phyloP scores from a whole-genome alignment of 179 eudicot genomes.

The Carnegiea gigantea region DNA sequence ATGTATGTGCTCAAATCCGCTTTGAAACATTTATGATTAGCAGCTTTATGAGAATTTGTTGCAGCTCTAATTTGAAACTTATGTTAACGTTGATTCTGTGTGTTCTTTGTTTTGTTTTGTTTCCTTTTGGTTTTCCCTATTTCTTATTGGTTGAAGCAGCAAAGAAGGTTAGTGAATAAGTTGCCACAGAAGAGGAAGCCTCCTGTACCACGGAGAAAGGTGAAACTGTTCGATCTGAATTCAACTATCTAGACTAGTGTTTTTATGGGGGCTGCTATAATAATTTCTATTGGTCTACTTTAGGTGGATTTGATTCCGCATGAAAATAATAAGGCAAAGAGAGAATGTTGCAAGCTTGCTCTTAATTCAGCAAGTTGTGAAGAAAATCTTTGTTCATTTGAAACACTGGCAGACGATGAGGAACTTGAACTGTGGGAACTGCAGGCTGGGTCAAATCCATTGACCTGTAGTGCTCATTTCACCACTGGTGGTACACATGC shows the following conservation, averaged over 20 bases:
- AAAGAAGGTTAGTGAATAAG: conserved; percentile 46
- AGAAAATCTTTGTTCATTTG: conserved; percentile 41
- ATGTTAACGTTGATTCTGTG: conserved; percentile 10
- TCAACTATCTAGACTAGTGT: neutral
- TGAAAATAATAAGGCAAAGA: conserved; percentile 45
- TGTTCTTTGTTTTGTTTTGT: neutral
- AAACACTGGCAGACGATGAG: conserved; percentile 73
- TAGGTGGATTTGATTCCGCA: conserved; percentile 47
- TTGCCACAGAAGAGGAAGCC: conserved; percentile 55
- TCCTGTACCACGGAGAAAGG: conserved; percentile 54
- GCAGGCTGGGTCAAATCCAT: conserved; percentile 71
- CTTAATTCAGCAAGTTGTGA: conserved; percentile 41
- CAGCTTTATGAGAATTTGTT: conserved; percentile 8
- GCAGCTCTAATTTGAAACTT: neutral
- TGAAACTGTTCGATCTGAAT: conserved; percentile 19
- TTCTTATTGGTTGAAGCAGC: conserved; percentile 26
- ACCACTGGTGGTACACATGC: conserved; percentile 52
- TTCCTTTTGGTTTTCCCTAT: conserved; percentile 13
- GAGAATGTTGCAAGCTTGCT: conserved; percentile 71
- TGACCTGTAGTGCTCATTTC: conserved; percentile 72
- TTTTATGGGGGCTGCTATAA: neutral
- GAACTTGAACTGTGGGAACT: conserved; percentile 81
- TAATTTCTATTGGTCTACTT: conserved; percentile 23
- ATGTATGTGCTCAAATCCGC: conserved; percentile 44
- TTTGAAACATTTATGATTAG: neutral